Evolutionary conservation across 1,284 basidiomycete species (phyloP).

Genomic region (Agaricales sp.): DNA sequence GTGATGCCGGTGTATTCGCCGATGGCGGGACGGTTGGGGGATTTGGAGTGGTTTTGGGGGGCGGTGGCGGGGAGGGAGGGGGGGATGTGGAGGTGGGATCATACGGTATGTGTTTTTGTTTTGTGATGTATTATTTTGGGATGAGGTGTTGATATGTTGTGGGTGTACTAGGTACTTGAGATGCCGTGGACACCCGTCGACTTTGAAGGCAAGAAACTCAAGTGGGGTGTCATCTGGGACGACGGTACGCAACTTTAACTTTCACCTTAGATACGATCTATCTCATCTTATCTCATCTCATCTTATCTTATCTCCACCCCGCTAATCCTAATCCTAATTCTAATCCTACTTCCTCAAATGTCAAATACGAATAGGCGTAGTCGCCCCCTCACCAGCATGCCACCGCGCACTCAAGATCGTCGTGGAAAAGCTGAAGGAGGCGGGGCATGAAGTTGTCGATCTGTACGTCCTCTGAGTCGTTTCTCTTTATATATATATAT

Average conservation of each 20-base stretch:
- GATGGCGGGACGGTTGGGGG: conserved; percentile 59
- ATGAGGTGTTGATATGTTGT: background rate
- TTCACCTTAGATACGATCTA: background rate
- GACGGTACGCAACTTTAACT: conserved; percentile 28
- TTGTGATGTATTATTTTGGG: background rate
- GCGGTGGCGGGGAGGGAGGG: conserved; percentile 44
- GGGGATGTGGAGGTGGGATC: conserved; percentile 52
- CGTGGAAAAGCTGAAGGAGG: conserved; percentile 31
- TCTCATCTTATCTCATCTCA: conserved; percentile 13
- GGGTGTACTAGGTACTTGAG: conserved; percentile 15
- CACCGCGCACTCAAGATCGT: conserved; percentile 43
- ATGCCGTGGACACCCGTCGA: conserved; percentile 46
- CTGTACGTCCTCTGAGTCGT: conserved; percentile 25
- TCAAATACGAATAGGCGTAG: conserved; percentile 24
- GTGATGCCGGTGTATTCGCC: conserved; percentile 51
- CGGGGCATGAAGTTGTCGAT: conserved; percentile 42
- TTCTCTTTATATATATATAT: no score
- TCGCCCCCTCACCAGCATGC: conserved; percentile 48
- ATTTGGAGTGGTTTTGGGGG: conserved; percentile 54
- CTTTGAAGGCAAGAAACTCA: conserved; percentile 30
- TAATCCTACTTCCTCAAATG: background rate
- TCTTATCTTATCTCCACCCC: no score
- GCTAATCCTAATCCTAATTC: no score
- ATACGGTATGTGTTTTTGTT: conserved; percentile 27
- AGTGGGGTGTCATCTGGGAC: conserved; percentile 44